phyloP scores from a whole-genome alignment of 768 basidiomycete species.

The Tricholoma hemisulphureum region DNA sequence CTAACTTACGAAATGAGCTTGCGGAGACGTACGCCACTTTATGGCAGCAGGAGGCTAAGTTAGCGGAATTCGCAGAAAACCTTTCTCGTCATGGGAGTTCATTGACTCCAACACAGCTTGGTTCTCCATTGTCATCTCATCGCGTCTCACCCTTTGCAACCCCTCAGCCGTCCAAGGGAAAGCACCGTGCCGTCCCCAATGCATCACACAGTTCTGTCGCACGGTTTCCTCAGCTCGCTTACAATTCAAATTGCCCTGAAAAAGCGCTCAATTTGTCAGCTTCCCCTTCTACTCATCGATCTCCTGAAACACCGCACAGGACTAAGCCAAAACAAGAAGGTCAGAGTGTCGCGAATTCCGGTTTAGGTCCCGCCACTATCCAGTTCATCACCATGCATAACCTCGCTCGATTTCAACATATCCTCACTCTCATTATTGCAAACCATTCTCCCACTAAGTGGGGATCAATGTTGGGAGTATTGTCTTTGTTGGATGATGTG shows the following conservation, averaged over 20 bases:
- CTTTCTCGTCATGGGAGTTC: background rate
- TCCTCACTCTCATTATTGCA: background rate
- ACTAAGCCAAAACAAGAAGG: background rate
- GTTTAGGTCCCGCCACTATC: background rate
- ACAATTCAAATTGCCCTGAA: background rate
- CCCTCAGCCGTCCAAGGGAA: background rate
- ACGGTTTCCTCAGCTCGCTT: background rate
- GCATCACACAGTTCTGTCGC: background rate
- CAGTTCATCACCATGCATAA: background rate
- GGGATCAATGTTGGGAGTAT: background rate
- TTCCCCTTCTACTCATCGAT: background rate
- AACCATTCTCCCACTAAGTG: background rate
- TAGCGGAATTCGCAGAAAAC: no score
- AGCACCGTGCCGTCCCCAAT: background rate
- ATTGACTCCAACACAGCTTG: background rate
- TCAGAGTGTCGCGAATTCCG: background rate
- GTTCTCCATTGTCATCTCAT: background rate
- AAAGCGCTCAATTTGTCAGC: background rate
- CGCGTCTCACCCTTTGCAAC: background rate
- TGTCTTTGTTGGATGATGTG: background rate
- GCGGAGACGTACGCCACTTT: no score
- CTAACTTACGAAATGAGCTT: no score
- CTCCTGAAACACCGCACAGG: background rate
- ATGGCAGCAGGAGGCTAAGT: no score
- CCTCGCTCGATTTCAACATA: background rate